These are phyloP conservation scores for Ascochyta lentis DNA, from an alignment of 2,329 filamentous ascomycete species.

Conservation along the genomic window DNA sequence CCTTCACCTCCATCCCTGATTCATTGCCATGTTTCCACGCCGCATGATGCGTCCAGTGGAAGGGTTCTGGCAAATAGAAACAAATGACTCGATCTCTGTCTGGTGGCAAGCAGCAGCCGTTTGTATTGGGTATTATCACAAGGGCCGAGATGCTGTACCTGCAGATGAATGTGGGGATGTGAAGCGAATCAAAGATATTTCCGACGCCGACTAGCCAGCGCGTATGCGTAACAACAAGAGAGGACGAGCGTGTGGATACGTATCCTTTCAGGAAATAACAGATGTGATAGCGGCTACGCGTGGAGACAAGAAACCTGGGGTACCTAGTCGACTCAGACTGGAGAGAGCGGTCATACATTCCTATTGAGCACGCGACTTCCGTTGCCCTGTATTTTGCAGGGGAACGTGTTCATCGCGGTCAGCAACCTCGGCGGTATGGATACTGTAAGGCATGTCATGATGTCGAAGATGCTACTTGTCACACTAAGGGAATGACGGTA, in stretches of 20 bases:
- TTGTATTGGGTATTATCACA: constrained; percentile 2
- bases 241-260: constrained; percentile 11
- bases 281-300: neutral
- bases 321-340: neutral
- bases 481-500: constrained; percentile 7
- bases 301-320: constrained; percentile 5
- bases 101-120: constrained; percentile 1
- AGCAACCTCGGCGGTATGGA: constrained; percentile 1
- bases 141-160: constrained; percentile 8
- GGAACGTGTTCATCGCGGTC: neutral
- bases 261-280: constrained; percentile 1
- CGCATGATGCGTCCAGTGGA: constrained; percentile 13
- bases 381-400: constrained; percentile 6
- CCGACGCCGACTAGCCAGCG: constrained; percentile 4
- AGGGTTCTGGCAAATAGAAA: neutral
- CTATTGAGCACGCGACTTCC: constrained; percentile 7
- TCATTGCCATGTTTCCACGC: neutral
- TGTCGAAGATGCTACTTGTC: neutral
- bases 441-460: neutral
- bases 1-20: constrained; percentile 11
- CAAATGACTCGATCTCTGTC: constrained; percentile 9
- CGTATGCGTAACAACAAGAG: constrained; percentile 2
- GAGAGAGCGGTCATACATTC: constrained; percentile 6
- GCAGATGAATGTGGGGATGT: constrained; percentile 12
- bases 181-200: neutral